These are phyloP conservation scores for Tympanopsis confertula DNA, from an alignment of 2,329 filamentous ascomycete genomes.

Conservation along the genomic window DNA sequence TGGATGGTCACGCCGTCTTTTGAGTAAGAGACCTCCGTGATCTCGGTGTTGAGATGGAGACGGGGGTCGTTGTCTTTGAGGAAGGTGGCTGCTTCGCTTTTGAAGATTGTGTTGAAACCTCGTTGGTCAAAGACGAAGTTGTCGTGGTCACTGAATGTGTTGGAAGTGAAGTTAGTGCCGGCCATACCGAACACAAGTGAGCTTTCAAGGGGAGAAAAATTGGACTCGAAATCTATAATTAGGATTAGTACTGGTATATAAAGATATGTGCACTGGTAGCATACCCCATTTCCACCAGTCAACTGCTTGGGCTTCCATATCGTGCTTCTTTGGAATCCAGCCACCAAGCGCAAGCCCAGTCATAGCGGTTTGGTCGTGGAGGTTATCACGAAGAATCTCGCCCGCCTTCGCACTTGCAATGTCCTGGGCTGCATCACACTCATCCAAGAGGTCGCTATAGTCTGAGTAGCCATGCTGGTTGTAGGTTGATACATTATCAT, in stretches of 20 bases:
- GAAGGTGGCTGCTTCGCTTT: constrained; percentile 44
- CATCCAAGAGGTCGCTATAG: constrained; percentile 34
- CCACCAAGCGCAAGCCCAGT: constrained; percentile 44
- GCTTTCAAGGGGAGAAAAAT: constrained; percentile 41
- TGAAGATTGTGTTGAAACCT: constrained; percentile 47
- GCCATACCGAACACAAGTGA: constrained; percentile 42
- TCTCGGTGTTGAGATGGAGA: constrained; percentile 43
- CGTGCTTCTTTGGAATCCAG: constrained; percentile 42
- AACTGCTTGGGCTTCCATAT: constrained; percentile 42
- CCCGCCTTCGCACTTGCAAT: constrained; percentile 39
- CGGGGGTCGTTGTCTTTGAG: constrained; percentile 39
- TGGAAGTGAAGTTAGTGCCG: constrained; percentile 47
- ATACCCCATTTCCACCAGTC: constrained; percentile 40
- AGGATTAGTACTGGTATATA: too few species aligned
- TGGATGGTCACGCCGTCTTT: constrained; percentile 37
- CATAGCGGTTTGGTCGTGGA: constrained; percentile 49
- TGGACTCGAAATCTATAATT: constrained; percentile 40
- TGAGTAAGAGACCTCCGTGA: constrained; percentile 41
- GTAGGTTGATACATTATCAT: constrained; percentile 44
- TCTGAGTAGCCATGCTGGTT: constrained; percentile 41
- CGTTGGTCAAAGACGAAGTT: constrained; percentile 49
- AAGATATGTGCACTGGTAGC: not conserved
- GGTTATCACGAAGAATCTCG: constrained; percentile 39
- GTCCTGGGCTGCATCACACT: constrained; percentile 32
- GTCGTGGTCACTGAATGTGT: constrained; percentile 50